phyloP scores from a whole-genome alignment of 2,329 filamentous ascomycete genomes.

The Penicillium sumatraense region DNA sequence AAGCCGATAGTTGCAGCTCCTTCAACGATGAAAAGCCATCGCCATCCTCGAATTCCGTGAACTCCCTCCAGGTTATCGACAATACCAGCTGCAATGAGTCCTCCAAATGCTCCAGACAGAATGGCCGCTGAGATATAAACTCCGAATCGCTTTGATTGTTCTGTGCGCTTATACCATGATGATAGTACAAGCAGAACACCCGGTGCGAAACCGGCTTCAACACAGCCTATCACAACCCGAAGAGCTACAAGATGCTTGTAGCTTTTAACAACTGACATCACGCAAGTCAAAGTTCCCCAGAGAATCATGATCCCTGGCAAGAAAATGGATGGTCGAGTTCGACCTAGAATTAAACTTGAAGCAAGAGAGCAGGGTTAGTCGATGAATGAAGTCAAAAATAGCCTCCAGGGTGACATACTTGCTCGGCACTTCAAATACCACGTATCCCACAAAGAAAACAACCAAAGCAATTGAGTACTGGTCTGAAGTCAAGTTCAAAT shows the following conservation, averaged over 20 bases:
- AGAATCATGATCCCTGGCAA: constrained; percentile 57
- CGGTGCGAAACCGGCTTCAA: constrained; percentile 32
- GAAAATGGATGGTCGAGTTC: constrained; percentile 56
- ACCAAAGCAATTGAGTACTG: constrained; percentile 58
- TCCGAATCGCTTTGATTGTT: constrained; percentile 61
- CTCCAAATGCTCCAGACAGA: constrained; percentile 59
- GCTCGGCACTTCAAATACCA: constrained; percentile 59
- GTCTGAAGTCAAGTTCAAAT: constrained; percentile 35
- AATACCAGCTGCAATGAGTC: constrained; percentile 56
- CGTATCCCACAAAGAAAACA: constrained; percentile 60
- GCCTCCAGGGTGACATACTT: constrained; percentile 41
- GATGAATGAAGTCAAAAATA: neutral
- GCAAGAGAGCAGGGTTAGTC: neutral
- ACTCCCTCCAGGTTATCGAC: constrained; percentile 52
- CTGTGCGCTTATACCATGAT: constrained; percentile 63
- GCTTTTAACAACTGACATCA: constrained; percentile 55
- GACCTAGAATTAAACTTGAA: constrained; percentile 51
- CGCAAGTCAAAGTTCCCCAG: constrained; percentile 57
- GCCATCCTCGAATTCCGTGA: constrained; percentile 54
- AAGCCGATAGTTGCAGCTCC: constrained; percentile 51
- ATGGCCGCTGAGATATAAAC: constrained; percentile 64
- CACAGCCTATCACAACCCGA: constrained; percentile 25
- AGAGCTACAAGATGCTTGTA: constrained; percentile 57
- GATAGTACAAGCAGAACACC: constrained; percentile 49
- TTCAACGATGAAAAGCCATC: constrained; percentile 58